Conservation (phyloP, 805 yeast species). For the Wickerhamiella siamensis region DNA sequence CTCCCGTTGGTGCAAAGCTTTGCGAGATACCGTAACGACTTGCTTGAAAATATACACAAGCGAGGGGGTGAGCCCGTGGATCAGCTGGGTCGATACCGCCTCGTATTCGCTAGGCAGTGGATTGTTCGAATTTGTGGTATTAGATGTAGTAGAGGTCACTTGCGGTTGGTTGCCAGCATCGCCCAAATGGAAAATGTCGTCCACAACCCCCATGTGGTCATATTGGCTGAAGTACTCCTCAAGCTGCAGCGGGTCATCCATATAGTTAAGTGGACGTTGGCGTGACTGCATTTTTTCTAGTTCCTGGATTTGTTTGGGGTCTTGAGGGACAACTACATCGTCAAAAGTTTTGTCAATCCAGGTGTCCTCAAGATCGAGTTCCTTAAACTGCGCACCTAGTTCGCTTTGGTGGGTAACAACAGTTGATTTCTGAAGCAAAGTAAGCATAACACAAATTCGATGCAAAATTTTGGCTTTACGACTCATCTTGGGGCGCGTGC, state of each 20-base stretch:
- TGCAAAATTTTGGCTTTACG: constrained; percentile 67
- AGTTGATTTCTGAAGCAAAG: constrained; percentile 66
- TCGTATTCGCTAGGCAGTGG: constrained; percentile 7
- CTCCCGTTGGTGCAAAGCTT: constrained; percentile 37
- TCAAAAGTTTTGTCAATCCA: constrained; percentile 20
- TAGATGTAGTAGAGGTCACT: not conserved
- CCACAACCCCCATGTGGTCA: not conserved
- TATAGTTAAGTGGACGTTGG: constrained; percentile 14
- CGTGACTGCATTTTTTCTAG: constrained; percentile 8
- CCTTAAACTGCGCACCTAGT: constrained; percentile 4
- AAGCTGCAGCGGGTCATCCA: constrained; percentile 16
- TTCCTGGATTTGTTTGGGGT: constrained; percentile 4
- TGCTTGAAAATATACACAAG: constrained; percentile 58
- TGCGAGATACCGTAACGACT: constrained; percentile 50
- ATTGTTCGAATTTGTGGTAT: not conserved
- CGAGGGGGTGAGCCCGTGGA: constrained; percentile 77
- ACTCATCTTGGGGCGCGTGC: constrained; percentile 47
- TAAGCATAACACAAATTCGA: constrained; percentile 60
- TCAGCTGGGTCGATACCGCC: constrained; percentile 49
- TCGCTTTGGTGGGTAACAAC: constrained; percentile 23
- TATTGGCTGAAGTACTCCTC: constrained; percentile 18
- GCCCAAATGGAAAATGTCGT: not conserved
- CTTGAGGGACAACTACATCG: constrained; percentile 13
- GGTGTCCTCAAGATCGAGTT: constrained; percentile 7
- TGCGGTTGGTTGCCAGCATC: not conserved